phyloP scores from a whole-genome alignment of 2,329 filamentous ascomycete genomes.

The Aspergillus awamori region DNA sequence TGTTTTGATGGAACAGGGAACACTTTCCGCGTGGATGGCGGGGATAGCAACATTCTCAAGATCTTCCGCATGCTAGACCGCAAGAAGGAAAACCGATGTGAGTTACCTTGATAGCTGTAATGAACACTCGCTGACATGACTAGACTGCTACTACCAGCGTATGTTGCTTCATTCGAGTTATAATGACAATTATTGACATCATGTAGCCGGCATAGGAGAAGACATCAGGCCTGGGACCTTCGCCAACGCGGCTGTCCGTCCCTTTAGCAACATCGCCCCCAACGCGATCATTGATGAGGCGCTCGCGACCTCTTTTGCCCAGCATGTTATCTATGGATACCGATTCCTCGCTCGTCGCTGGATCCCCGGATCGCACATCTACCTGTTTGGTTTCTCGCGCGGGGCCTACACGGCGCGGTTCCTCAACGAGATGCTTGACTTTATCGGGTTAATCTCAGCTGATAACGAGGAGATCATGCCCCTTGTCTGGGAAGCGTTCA shows the following conservation, averaged over 20 bases:
- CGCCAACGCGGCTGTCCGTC: constrained; percentile 16
- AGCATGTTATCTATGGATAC: constrained; percentile 27
- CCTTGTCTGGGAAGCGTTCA: constrained; percentile 23
- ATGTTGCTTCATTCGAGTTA: neutral
- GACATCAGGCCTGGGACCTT: constrained; percentile 17
- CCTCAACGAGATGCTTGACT: constrained; percentile 28
- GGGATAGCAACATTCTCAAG: constrained; percentile 48
- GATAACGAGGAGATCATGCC: constrained; percentile 28
- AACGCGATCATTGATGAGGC: constrained; percentile 20
- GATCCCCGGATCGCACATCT: constrained; percentile 20
- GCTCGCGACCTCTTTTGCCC: constrained; percentile 21
- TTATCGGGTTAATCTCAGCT: constrained; percentile 21
- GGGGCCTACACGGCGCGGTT: constrained; percentile 30
- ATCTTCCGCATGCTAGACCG: constrained; percentile 45
- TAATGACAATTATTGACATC: neutral
- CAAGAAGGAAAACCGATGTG: constrained; percentile 27
- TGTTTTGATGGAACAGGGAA: constrained; percentile 48
- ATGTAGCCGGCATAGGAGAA: constrained; percentile 24
- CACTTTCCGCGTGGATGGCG: constrained; percentile 41
- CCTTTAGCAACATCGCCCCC: constrained; percentile 14
- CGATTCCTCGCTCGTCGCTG: constrained; percentile 25
- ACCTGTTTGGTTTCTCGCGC: constrained; percentile 30
- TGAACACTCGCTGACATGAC: neutral
- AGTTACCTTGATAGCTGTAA: neutral
- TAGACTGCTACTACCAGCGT: constrained; percentile 29